Conservation (phyloP, 257 asterid species). For the Rubia yunnanensis region DNA sequence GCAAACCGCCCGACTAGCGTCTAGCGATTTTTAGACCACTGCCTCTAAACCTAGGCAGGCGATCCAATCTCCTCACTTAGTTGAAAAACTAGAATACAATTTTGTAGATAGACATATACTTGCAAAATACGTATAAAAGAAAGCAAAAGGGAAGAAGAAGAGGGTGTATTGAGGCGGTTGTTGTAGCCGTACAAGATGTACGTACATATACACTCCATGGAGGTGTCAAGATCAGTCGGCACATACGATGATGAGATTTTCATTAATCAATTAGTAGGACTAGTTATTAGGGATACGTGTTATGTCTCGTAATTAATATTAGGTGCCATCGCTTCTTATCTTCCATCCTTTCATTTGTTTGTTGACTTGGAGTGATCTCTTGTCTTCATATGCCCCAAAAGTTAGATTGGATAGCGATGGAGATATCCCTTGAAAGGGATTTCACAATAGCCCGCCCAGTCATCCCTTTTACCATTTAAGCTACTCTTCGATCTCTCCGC, state of each 20-base stretch:
- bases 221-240: slow-evolving; percentile 37
- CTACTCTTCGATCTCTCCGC: neutral
- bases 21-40: too few species aligned
- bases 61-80: neutral
- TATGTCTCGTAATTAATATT: slow-evolving; percentile 31
- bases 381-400: slow-evolving; percentile 56
- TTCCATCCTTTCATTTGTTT: slow-evolving; percentile 24
- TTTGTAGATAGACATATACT: neutral
- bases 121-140: too few species aligned
- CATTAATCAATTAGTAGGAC: slow-evolving; percentile 9
- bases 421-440: slow-evolving; percentile 64
- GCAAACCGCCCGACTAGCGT: too few species aligned
- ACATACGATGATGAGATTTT: slow-evolving; percentile 14
- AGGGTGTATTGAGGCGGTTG: neutral
- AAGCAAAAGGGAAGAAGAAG: neutral
- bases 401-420: slow-evolving; percentile 40
- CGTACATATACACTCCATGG: slow-evolving; percentile 13
- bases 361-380: slow-evolving; percentile 26
- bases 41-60: too few species aligned
- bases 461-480: slow-evolving; percentile 5
- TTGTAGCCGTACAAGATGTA: slow-evolving; percentile 32
- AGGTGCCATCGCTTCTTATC: slow-evolving; percentile 18
- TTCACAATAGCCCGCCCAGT: slow-evolving; percentile 32
- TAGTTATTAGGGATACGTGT: slow-evolving; percentile 30
- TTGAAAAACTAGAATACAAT: neutral